A percentile compares a stretch with the other conserved stretches of the same genome.
These are phyloP conservation scores for Ceratobasidium sp. DNA, from an alignment of 1,284 basidiomycete genomes.

Conservation along the genomic window DNA sequence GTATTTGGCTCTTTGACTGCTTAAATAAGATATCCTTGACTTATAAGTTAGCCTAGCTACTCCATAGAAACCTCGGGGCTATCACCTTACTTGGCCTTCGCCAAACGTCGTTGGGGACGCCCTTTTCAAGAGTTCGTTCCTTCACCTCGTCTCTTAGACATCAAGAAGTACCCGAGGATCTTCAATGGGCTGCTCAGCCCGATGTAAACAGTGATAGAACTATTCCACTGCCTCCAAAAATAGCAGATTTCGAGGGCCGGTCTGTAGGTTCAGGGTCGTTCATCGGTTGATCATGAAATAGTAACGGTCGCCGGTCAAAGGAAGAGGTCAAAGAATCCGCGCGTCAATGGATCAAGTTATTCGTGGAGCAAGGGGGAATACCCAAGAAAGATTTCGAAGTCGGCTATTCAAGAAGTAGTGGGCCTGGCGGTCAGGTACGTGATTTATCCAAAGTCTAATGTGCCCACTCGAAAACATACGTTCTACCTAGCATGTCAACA, in stretches of 20 bases:
- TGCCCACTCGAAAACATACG: neutral
- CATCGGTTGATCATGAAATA: neutral
- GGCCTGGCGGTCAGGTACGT: slow-evolving; percentile 39
- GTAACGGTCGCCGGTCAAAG: neutral
- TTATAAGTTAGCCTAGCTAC: too few species aligned
- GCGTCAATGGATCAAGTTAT: neutral
- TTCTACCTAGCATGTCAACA: slow-evolving; percentile 28
- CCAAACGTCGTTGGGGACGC: neutral
- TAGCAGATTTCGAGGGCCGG: slow-evolving; percentile 5
- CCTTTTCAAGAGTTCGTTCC: neutral
- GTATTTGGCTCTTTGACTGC: too few species aligned
- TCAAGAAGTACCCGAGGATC: neutral
- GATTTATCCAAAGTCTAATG: neutral
- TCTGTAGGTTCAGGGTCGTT: neutral
- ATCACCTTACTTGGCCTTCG: too few species aligned
- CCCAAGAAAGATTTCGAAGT: slow-evolving; percentile 36
- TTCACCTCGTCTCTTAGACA: neutral
- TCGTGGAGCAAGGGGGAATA: slow-evolving; percentile 24
- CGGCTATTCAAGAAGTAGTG: slow-evolving; percentile 36
- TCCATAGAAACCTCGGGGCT: too few species aligned
- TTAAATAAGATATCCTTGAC: too few species aligned
- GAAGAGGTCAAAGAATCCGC: slow-evolving; percentile 27
- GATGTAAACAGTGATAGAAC: neutral
- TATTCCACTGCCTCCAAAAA: slow-evolving; percentile 15
- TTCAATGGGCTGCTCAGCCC: slow-evolving; percentile 30